Evolutionary conservation across 805 yeast species (phyloP), one percentile per base, ranked within the genome.

Genomic region (Jamesozyma rosinii): DNA sequence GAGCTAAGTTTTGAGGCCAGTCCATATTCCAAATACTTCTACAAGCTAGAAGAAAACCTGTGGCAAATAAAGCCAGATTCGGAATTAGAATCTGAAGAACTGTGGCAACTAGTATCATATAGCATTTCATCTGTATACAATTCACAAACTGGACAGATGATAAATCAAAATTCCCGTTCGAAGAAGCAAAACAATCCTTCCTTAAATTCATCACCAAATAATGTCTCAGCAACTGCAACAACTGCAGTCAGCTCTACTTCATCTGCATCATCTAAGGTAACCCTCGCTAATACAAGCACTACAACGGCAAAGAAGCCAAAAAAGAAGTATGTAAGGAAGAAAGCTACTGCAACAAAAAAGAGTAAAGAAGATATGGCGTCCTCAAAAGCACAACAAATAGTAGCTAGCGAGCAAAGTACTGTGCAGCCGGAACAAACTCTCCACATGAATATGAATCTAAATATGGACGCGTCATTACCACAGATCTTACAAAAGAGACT

Each of bases 21-120:
- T 27, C 66, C 66, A 14, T 60, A 61, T 43, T 45, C 52, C 14
- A 54, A 50, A 37, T 61, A 57, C 47, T 59, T 61, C 47, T 49
- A 47, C 18, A 46, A 50, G 14, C 37, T 61, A 31, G 58, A 53
- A 27, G 58, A 55, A 24, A 50, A 55, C 18, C 37, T 53, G 35
- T 60, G 62, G 63, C 55, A 55, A 45, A 53, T 61, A 17, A 55
- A 50, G 35, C 50, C 52, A 10, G 62, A 61, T 36, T 24, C 50
- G 1, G 64, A 57, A 33, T 41, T 60, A 22, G 37, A 43, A 20
- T 43, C 47, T 38, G 64, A 61, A 41, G 49, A 52, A 31, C 43
- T 57, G 11, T 59, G 66, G 66, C 55, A 55, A 34, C 38, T 50
- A 14, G 49, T 59, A 8, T 50, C 62, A 19, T 44, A 46, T 26